A percentile compares a stretch with the other conserved stretches of the same genome.
phyloP scores from a whole-genome alignment of 2,329 filamentous ascomycete genomes.

The Chaetomium strumarium region DNA sequence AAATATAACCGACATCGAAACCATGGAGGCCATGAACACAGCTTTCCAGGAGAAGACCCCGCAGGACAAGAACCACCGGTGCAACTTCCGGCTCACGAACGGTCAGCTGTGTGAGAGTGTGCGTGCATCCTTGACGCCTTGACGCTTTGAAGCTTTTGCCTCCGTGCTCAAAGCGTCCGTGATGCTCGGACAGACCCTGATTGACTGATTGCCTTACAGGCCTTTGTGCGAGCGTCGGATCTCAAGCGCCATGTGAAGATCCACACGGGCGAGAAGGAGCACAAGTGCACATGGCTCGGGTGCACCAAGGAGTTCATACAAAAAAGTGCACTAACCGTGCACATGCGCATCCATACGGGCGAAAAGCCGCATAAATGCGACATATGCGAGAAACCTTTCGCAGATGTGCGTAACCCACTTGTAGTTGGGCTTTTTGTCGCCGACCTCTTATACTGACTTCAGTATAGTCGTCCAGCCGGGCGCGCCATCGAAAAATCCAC shows the following conservation, averaged over 20 bases:
- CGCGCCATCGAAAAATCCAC: conserved; percentile 60
- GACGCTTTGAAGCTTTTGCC: too few relatives aligned
- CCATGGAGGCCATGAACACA: too few relatives aligned
- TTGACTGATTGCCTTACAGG: conserved; percentile 38
- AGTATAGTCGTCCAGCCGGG: conserved; percentile 56
- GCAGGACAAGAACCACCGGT: too few relatives aligned
- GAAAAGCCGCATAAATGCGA: conserved; percentile 67
- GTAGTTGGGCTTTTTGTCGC: neutral
- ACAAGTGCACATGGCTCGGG: conserved; percentile 52
- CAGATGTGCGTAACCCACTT: conserved; percentile 49
- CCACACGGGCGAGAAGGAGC: conserved; percentile 65
- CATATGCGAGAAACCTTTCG: conserved; percentile 63
- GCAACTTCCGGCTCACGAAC: too few relatives aligned
- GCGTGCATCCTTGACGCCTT: conserved; percentile 24
- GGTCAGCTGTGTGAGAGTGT: conserved; percentile 62
- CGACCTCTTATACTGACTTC: conserved; percentile 29
- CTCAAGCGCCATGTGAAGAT: too few relatives aligned
- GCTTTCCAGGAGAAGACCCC: too few relatives aligned
- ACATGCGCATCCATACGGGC: conserved; percentile 64
- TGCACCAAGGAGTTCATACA: conserved; percentile 69
- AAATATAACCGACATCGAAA: too few relatives aligned
- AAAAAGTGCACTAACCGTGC: conserved; percentile 62
- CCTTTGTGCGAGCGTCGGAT: conserved; percentile 70
- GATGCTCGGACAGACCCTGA: neutral
- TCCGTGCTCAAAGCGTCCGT: neutral